These are phyloP conservation scores for Hydnum rufescens DNA, from an alignment of 768 basidiomycete genomes.

Conservation along the genomic window DNA sequence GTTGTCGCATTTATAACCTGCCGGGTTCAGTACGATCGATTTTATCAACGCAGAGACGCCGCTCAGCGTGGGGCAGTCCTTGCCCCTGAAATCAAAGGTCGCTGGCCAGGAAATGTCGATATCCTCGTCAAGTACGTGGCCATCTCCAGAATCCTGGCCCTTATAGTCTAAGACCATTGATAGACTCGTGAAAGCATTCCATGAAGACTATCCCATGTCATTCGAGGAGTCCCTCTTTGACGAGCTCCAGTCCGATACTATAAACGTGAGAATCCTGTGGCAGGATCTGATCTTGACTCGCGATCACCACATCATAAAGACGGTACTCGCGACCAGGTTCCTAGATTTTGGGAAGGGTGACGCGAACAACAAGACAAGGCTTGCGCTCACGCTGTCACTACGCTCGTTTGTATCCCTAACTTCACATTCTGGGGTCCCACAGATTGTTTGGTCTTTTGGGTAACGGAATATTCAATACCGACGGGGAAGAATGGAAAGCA, in stretches of 20 bases:
- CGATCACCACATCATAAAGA: neutral
- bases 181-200: neutral
- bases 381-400: neutral
- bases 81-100: constrained; percentile 40
- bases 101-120: constrained; percentile 66
- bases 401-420: neutral
- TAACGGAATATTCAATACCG: constrained; percentile 19
- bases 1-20: no score
- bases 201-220: neutral
- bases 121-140: constrained; percentile 33
- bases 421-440: neutral
- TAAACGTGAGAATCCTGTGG: constrained; percentile 1
- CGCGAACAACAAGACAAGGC: neutral
- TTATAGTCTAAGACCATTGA: neutral
- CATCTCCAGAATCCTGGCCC: neutral
- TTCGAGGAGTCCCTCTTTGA: neutral
- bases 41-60: no score
- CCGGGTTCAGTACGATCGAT: no score
- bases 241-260: neutral
- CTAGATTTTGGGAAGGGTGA: neutral
- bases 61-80: constrained; percentile 20
- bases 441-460: constrained; percentile 13
- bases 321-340: neutral
- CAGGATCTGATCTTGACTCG: neutral
- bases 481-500: constrained; percentile 17